Evolutionary conservation across 2,329 filamentous ascomycete genomes (phyloP), one percentile per base, ranked within the genome.

Genomic region (Fusarium sp.): DNA sequence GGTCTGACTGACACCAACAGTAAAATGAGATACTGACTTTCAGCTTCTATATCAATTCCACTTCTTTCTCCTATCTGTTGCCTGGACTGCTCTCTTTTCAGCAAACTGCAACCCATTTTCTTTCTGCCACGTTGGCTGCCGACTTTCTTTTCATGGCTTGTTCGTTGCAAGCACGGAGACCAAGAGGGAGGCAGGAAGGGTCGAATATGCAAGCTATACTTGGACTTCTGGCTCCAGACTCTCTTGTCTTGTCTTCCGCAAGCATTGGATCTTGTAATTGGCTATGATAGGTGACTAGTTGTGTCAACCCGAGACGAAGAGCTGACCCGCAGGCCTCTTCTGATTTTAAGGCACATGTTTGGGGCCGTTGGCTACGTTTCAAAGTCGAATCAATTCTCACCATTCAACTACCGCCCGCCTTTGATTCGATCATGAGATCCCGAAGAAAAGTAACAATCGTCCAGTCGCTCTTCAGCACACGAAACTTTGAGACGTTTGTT

Each of bases 241-340:
- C 46, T 7, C 27, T 31, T 5, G 29, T 31, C 14, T 66, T 46
- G 48, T 65, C 54, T 56, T 60, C 59, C 48, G 52, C 57, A 40
- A 58, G 48, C 56, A 41, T 52, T 48, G 52, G 59, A 36, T 58
- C 53, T 4, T 33, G 14, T 17, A 15, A 33, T 17, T 33, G 31
- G 31, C 29, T 31, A 14, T 31, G 29, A 14, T 14, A 25, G 25
- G 8, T 25, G 25, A 25, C 8, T 9, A 25, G 25, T 9, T 25
- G 25, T 31, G 29, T 31, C 13, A 63, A 65, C 43, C 49, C 55
- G 63, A 71, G 70, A 72, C 70, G 73, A 61, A 58, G 64, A 68
- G 54, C 27, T 41, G 42, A 42, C 51, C 39, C 39, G 52, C 33
- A 54, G 31, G 48, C 20, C 21, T 40, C 58, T 49, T 40, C 58